Conservation (phyloP, 2,329 filamentous ascomycete species). For the Rhinocladiella similis region DNA sequence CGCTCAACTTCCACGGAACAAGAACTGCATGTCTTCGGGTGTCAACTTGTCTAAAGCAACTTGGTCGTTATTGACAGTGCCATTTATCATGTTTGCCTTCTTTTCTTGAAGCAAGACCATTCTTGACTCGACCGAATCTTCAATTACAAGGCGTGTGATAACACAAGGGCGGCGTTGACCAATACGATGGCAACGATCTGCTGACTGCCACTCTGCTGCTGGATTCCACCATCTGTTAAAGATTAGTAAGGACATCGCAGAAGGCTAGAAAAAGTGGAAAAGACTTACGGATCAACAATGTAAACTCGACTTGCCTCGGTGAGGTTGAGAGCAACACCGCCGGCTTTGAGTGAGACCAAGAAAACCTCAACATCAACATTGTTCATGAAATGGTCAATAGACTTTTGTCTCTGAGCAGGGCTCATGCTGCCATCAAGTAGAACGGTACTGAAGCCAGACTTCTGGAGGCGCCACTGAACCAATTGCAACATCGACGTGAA, state of each 20-base stretch:
- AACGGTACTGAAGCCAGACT: constrained; percentile 96
- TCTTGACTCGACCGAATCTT: constrained; percentile 93
- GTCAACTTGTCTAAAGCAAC: constrained; percentile 88
- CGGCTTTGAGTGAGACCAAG: constrained; percentile 91
- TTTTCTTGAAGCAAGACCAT: constrained; percentile 98
- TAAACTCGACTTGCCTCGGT: constrained; percentile 95
- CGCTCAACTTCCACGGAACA: constrained; percentile 71
- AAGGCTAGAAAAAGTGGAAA: background rate
- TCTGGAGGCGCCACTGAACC: constrained; percentile 92
- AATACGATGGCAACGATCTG: constrained; percentile 91
- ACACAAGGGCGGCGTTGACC: constrained; percentile 91
- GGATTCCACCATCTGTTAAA: constrained; percentile 89
- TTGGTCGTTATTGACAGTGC: constrained; percentile 92
- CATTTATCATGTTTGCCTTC: constrained; percentile 97
- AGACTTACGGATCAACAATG: constrained; percentile 86
- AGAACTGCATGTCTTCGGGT: constrained; percentile 89
- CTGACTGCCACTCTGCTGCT: constrained; percentile 99
- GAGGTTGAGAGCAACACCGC: constrained; percentile 90
- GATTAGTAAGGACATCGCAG: background rate
- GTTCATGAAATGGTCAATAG: constrained; percentile 95
- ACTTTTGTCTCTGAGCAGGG: constrained; percentile 85
- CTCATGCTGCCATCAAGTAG: constrained; percentile 99
- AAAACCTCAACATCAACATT: constrained; percentile 95
- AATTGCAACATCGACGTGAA: constrained; percentile 97
- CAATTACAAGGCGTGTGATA: constrained; percentile 91